These are phyloP conservation scores for Ceratocystis destructans DNA, from an alignment of 2,329 filamentous ascomycete genomes.

Conservation along the genomic window DNA sequence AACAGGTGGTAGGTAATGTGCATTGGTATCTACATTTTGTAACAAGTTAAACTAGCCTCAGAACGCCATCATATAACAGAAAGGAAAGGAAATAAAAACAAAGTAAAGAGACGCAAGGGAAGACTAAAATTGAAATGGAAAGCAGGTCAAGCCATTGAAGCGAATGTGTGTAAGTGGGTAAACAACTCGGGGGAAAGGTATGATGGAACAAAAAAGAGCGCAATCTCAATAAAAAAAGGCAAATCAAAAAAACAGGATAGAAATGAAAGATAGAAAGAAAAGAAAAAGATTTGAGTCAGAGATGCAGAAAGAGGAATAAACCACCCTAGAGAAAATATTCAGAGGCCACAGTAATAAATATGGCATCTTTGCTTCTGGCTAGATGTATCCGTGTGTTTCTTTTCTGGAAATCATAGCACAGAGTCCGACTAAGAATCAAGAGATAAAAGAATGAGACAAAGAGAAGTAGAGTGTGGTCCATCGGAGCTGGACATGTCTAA, in stretches of 20 bases:
- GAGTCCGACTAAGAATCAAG: neutral
- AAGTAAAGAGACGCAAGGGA: constrained; percentile 9
- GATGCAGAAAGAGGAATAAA: neutral
- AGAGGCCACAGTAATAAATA: neutral
- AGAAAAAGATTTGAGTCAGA: neutral
- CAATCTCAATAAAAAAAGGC: neutral
- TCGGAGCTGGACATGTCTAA: neutral
- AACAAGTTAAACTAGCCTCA: constrained; percentile 13
- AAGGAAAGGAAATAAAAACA: constrained; percentile 6
- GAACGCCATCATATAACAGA: constrained; percentile 17
- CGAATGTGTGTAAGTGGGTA: neutral
- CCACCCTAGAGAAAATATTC: neutral
- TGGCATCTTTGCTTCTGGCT: neutral
- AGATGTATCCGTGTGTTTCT: neutral
- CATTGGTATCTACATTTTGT: constrained; percentile 10
- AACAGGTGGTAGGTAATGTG: constrained; percentile 2
- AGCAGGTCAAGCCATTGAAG: constrained; percentile 1
- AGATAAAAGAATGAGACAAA: constrained; percentile 4
- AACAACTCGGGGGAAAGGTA: neutral
- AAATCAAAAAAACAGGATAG: constrained; percentile 1
- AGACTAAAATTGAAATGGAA: constrained; percentile 1
- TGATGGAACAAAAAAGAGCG: neutral
- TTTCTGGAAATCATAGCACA: neutral
- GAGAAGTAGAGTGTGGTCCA: neutral
- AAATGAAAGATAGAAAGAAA: neutral